Evolutionary conservation across 192 early-diverging fungal genomes (phyloP), one percentile per base, ranked within the genome.

Genomic region (Linnemannia zychae): DNA sequence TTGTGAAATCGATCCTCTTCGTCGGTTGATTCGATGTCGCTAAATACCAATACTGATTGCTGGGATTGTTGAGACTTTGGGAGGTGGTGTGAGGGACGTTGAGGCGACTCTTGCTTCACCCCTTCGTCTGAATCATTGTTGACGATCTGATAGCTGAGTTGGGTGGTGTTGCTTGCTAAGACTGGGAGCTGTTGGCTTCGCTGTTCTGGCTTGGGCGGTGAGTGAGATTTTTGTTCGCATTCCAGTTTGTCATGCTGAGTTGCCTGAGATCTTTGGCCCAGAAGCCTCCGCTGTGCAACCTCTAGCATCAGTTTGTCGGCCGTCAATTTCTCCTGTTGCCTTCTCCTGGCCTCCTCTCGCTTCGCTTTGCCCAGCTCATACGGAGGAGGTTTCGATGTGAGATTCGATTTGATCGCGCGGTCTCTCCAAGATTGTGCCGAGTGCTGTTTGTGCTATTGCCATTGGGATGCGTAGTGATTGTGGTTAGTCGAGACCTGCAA

Each of bases 401-500:
- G 36, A 9, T 48, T 76, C 49, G 28, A 60, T 22, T 47, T 75
- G 20, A 72, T 44, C 18, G 81, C 81, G 1, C 81, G 67, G 9
- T 82, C 60, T 74, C 71, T 53, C 75, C 81, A 82, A 17, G 81
- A 82, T 15, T 82, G 81, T 18, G 53, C 60, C 12, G 74, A 33
- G 34, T 82, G 74, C 18, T 72, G 40, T 5, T 47, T 31, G 33
- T 82, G n/a, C 74, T 75, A 81, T 57, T 7, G 49, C n/a, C 24
- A 31, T 52, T 17, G 33, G 33, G 1, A 31, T 6, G n/a, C 13
- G 20, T n/a, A 74, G 63, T 44, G 40, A 44, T n/a, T n/a, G n/a
- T n/a, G 40, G 9, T 44, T 44, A 44, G 9, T 44, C 40, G 9
- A 44, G 40, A 44, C 40, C n/a, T 44, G 40, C 9, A 9, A 44